phyloP scores from a whole-genome alignment of 768 basidiomycete species.

The Pleurotus giganteus region DNA sequence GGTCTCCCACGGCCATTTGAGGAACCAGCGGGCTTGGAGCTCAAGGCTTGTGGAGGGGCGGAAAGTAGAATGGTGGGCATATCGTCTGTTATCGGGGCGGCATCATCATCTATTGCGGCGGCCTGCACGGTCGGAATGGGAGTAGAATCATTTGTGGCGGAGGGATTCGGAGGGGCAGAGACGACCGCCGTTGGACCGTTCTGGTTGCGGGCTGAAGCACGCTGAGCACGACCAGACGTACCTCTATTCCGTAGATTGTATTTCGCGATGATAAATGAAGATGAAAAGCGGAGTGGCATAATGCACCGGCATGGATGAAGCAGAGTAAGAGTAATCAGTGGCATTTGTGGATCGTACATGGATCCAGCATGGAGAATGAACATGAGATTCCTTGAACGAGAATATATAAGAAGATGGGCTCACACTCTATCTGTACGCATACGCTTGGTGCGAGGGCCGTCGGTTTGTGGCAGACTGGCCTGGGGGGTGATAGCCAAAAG shows the following conservation, averaged over 20 bases:
- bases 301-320: background rate
- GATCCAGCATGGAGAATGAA: conserved; percentile 20
- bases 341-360: conserved; percentile 21
- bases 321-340: conserved; percentile 10
- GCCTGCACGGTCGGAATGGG: conserved; percentile 39
- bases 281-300: background rate
- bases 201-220: conserved; percentile 67
- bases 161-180: conserved; percentile 36
- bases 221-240: conserved; percentile 66
- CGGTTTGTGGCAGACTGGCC: conserved; percentile 50
- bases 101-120: conserved; percentile 47
- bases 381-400: background rate
- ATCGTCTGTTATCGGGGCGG: conserved; percentile 51
- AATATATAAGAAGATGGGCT: conserved; percentile 28
- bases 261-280: background rate
- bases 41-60: conserved; percentile 47
- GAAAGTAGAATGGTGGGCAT: conserved; percentile 63
- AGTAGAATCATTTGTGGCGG: conserved; percentile 32
- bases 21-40: conserved; percentile 27
- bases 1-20: conserved; percentile 29
- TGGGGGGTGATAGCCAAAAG: conserved; percentile 65
- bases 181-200: conserved; percentile 36
- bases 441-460: conserved; percentile 70
- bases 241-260: conserved; percentile 35
- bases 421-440: conserved; percentile 73